A percentile compares a stretch with the other conserved stretches of the same genome.
phyloP scores from a whole-genome alignment of 345 rosid genomes.

The Zanthoxylum bungeanum region DNA sequence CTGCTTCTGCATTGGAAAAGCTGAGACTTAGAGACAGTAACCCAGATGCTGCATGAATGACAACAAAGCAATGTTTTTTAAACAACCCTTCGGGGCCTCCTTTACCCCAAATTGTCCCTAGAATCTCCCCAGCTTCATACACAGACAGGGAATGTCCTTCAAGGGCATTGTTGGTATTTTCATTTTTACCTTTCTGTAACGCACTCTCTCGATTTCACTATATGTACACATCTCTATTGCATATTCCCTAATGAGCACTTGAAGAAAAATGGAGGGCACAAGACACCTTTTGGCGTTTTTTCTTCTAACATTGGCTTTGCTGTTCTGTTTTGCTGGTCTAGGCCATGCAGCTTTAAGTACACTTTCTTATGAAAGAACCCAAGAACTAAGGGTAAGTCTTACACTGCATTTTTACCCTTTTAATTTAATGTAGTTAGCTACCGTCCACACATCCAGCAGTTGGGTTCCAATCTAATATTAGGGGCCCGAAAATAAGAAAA shows the following conservation, averaged over 20 bases:
- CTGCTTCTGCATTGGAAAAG: neutral
- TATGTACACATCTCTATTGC: neutral
- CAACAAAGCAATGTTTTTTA: constrained; percentile 2
- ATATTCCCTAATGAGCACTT: neutral
- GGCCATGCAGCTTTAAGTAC: neutral
- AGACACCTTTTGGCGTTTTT: neutral
- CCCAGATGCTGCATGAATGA: constrained; percentile 5
- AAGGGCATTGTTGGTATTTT: neutral
- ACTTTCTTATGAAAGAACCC: neutral
- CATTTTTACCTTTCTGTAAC: neutral
- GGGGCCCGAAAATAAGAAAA: no score
- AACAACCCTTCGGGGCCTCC: neutral
- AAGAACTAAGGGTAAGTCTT: neutral
- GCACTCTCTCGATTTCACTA: neutral
- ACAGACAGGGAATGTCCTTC: neutral
- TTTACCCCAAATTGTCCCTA: neutral
- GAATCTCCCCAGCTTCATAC: neutral
- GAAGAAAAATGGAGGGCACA: constrained; percentile 7
- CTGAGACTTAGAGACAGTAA: neutral
- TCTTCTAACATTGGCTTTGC: constrained; percentile 3
- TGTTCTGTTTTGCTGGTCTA: neutral
- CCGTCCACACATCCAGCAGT: no score
- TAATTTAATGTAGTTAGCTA: neutral
- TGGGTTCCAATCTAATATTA: no score
- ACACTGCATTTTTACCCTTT: neutral